Percentiles rank a stretch among this genome's conserved stretches.
These are phyloP conservation scores for Zizania latifolia DNA, from an alignment of 176 grass and related monocot species.

Conservation along the genomic window DNA sequence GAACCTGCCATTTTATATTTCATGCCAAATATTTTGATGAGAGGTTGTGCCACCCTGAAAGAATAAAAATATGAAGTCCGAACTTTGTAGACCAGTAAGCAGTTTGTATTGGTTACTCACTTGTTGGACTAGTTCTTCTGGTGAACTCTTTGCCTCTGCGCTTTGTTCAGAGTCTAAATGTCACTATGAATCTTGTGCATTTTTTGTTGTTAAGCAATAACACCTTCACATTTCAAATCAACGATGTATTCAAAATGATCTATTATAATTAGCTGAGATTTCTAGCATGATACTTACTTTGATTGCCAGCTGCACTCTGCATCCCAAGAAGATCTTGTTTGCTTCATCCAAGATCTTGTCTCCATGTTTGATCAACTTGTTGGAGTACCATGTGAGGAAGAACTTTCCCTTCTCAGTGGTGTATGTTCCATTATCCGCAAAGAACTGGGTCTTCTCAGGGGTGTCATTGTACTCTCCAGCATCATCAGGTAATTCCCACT, in stretches of 20 bases:
- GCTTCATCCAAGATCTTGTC: constrained; percentile 76
- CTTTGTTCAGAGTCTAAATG: constrained; percentile 42
- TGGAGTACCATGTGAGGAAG: constrained; percentile 92
- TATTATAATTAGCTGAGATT: background rate
- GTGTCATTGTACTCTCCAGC: constrained; percentile 75
- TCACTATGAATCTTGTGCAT: background rate
- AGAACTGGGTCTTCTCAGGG: constrained; percentile 63
- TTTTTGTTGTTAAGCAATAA: background rate
- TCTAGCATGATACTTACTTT: constrained; percentile 55
- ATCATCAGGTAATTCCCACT: constrained; percentile 81
- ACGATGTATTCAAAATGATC: background rate
- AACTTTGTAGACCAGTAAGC: background rate
- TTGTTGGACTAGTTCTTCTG: constrained; percentile 89
- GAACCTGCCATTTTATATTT: constrained; percentile 41
- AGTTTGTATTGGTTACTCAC: constrained; percentile 27
- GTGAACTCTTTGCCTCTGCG: constrained; percentile 46
- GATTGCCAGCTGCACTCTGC: constrained; percentile 61
- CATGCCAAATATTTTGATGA: constrained; percentile 2
- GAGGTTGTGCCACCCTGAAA: background rate
- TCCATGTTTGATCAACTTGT: constrained; percentile 76
- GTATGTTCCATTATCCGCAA: constrained; percentile 57
- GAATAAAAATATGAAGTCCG: background rate
- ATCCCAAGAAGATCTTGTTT: constrained; percentile 66
- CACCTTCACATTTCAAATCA: background rate
- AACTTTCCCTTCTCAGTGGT: constrained; percentile 57